Evolutionary conservation across 768 basidiomycete genomes (phyloP), one percentile per base, ranked within the genome.

Genomic region (Termitomyces titanicus): DNA sequence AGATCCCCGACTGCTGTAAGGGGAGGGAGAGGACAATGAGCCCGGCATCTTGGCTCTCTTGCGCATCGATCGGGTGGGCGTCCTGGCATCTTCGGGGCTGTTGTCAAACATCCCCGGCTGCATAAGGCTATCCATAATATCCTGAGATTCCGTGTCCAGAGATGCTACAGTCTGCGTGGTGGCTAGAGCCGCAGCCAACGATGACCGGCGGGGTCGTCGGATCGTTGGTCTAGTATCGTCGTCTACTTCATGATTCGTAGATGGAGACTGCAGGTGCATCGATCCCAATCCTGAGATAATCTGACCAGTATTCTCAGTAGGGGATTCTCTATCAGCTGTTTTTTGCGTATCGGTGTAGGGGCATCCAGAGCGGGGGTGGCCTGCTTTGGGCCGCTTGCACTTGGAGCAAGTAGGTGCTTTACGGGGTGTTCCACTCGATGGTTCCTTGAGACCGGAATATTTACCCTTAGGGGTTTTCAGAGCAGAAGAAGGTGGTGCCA

Each of bases 351-450:
- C 73, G 20, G 64, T 67, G 53, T 69, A 76, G 0, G 83, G 82
- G 62, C 85, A 86, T 10, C 84, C 83, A 0, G 80, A 80, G 43
- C 84, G 81, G 17, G 85, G 85, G 63, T 86, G 85, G 0, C 84
- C 84, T 24, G 71, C 73, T 51, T 76, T 73, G 0, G 82, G 81
- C 22, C 77, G 77, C 51, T 74, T 71, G 66, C 85, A 86, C 61
- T 79, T 80, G 42, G 69, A 75, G 67, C 84, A 86, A 45, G 70
- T 75, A 34, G 79, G 85, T 2, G 65, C 62, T 49, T 83, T 84
- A 40, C 82, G 81, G 5, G 80, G 72, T 11, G 79, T 71, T 17
- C 70, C 68, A 35, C 65, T 65, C 8, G 61, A 50, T 3, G 43
- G 33, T 27, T 51, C 44, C 45, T 49, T 44, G 11, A 12, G 25